Conservation (phyloP, 192 early-diverging fungal genomes). For the Podila epigama region DNA sequence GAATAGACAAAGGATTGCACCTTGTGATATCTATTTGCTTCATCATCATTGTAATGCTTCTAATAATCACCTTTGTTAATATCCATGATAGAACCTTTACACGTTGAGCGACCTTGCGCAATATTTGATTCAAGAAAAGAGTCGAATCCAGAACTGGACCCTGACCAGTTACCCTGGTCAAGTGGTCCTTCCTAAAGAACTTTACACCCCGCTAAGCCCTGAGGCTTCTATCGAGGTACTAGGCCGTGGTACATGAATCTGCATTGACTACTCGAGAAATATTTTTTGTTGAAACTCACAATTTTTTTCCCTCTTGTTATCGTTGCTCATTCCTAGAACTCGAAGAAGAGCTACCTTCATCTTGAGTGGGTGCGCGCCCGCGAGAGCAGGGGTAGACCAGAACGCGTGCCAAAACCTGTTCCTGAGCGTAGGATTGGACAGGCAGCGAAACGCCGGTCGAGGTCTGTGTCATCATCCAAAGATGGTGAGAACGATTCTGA, state of each 20-base stretch:
- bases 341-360: constrained; percentile 45
- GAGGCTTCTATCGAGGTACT: constrained; percentile 50
- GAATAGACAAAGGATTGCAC: no score
- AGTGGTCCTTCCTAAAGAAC: constrained; percentile 69
- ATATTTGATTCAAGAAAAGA: constrained; percentile 79
- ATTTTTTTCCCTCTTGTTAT: background rate
- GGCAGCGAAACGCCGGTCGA: constrained; percentile 30
- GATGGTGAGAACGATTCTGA: constrained; percentile 7
- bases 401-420: constrained; percentile 16
- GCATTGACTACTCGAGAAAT: background rate
- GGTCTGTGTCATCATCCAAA: constrained; percentile 20
- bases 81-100: constrained; percentile 69
- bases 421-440: constrained; percentile 46
- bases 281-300: background rate
- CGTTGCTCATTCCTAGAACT: constrained; percentile 15
- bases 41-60: background rate
- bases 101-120: constrained; percentile 85
- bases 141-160: constrained; percentile 78
- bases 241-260: background rate
- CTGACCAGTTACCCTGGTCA: constrained; percentile 80
- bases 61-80: background rate
- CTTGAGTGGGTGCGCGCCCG: constrained; percentile 21
- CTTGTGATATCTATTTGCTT: background rate
- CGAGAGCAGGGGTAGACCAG: constrained; percentile 19
- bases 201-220: constrained; percentile 64